These are phyloP conservation scores for Ophiostoma himal-ulmi DNA, from an alignment of 2,329 filamentous ascomycete genomes.

Conservation along the genomic window DNA sequence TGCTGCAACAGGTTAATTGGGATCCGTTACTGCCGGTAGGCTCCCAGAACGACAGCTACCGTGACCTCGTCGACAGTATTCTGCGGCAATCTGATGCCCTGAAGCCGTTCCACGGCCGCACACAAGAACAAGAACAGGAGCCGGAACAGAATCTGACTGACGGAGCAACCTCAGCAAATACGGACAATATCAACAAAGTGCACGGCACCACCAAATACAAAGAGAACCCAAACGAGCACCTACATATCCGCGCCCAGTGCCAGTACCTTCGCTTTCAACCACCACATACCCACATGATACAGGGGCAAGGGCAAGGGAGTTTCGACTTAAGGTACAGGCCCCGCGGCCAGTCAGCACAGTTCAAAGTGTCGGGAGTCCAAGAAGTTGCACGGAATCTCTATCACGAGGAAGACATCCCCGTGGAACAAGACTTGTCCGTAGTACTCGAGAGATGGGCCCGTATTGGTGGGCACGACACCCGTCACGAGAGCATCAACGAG, in stretches of 20 bases:
- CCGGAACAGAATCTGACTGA: not conserved
- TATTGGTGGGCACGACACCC: not conserved
- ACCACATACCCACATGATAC: no score
- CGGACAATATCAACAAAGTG: not conserved
- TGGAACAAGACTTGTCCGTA: not conserved
- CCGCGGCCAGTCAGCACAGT: not conserved
- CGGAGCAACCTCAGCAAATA: not conserved
- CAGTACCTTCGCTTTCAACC: not conserved
- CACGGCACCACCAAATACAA: no score
- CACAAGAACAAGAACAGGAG: no score
- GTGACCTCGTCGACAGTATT: conserved; percentile 31
- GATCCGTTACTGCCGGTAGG: conserved; percentile 30
- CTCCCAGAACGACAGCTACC: conserved; percentile 38
- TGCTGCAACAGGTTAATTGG: conserved; percentile 37
- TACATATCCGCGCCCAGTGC: not conserved
- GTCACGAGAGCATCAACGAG: not conserved
- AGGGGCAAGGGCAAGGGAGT: not conserved
- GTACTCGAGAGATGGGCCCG: not conserved
- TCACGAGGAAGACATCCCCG: not conserved
- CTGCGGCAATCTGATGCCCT: conserved; percentile 28
- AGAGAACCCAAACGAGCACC: not conserved
- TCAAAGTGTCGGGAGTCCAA: not conserved
- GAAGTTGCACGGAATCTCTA: not conserved
- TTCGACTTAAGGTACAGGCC: not conserved
- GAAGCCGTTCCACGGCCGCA: not conserved